Conservation (phyloP, 78 protist genomes). For the Cavenderia fasciculata region DNA sequence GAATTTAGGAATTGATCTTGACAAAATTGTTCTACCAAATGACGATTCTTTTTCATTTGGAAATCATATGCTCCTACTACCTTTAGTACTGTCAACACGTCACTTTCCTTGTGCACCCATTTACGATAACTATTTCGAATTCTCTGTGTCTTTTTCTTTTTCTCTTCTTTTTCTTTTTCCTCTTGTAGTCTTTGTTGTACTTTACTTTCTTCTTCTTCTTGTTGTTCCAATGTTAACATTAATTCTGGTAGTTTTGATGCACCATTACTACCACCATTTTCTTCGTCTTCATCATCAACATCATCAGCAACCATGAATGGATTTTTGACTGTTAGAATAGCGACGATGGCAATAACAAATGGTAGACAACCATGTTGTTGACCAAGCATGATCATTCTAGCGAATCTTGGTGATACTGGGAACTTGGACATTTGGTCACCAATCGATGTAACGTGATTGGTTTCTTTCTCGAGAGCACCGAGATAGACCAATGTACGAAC, state of each 20-base stretch:
- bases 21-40: constrained; percentile 33
- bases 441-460: constrained; percentile 47
- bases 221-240: background rate
- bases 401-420: constrained; percentile 91
- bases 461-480: constrained; percentile 82
- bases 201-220: background rate
- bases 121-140: constrained; percentile 20
- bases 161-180: constrained; percentile 53
- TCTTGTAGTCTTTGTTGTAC: constrained; percentile 6
- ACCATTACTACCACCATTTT: constrained; percentile 24
- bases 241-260: background rate
- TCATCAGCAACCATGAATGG: constrained; percentile 35
- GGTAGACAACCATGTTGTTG: constrained; percentile 73
- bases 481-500: constrained; percentile 15
- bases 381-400: constrained; percentile 90
- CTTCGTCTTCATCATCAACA: background rate
- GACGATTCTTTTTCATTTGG: constrained; percentile 18
- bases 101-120: constrained; percentile 58
- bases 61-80: constrained; percentile 79
- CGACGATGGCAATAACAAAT: constrained; percentile 85
- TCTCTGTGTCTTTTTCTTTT: constrained; percentile 7
- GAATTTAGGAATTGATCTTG: constrained; percentile 16
- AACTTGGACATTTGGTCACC: constrained; percentile 80
- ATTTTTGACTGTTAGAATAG: constrained; percentile 86
- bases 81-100: constrained; percentile 47